Percentiles rank a stretch among this genome's conserved stretches.
Evolutionary conservation across 2,329 filamentous ascomycete species (phyloP).

Genomic region (Akanthomyces muscarius): DNA sequence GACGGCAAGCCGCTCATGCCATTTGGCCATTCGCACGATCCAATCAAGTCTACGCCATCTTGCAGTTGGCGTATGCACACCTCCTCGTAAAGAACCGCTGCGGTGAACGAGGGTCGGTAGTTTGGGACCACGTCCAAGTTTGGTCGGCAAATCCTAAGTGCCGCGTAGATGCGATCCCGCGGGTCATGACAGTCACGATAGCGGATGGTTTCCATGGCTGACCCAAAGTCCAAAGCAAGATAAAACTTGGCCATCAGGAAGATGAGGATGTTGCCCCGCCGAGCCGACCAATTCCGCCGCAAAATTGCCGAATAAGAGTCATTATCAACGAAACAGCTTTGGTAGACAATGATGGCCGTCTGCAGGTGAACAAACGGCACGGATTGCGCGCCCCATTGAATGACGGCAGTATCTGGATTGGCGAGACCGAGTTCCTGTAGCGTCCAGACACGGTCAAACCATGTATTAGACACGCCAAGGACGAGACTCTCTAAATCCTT

Average conservation of each 20-base stretch:
- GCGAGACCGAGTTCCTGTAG: slow-evolving; percentile 21
- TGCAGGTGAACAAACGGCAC: not conserved
- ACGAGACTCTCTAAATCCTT: slow-evolving; percentile 14
- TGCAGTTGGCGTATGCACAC: not conserved
- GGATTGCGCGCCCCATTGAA: not conserved
- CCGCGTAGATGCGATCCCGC: not conserved
- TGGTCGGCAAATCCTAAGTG: not conserved
- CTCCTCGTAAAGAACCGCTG: not conserved
- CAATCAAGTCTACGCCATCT: not conserved
- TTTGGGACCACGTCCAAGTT: not conserved
- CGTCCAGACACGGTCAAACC: slow-evolving; percentile 23
- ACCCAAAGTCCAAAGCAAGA: not conserved
- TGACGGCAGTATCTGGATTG: not conserved
- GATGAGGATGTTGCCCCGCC: not conserved
- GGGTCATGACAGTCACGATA: not conserved
- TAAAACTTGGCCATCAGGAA: not conserved
- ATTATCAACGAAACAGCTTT: not conserved
- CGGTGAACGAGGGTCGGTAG: not conserved
- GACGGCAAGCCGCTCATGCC: not conserved
- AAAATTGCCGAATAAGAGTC: not conserved
- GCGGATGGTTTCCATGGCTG: not conserved
- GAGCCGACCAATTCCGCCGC: not conserved
- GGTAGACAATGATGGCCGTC: not conserved
- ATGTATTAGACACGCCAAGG: slow-evolving; percentile 17
- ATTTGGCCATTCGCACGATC: not conserved